phyloP scores from a whole-genome alignment of 345 rosid species.

The Nephelium lappaceum region DNA sequence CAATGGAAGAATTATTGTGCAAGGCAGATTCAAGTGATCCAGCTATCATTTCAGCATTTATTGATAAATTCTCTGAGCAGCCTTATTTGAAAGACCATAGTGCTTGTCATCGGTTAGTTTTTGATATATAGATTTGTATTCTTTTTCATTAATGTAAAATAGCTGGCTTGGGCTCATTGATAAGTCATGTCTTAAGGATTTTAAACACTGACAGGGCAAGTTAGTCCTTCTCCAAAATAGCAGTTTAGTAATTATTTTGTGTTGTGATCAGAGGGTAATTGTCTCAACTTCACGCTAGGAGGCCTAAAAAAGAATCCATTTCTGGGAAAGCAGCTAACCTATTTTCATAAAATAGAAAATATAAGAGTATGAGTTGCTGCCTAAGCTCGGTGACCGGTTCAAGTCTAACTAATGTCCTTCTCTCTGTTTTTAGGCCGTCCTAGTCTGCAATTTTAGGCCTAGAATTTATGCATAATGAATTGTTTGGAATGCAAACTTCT shows the following conservation, averaged over 20 bases:
- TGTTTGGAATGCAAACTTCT: not conserved
- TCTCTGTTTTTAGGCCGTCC: not conserved
- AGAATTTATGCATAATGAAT: not conserved
- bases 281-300: not conserved
- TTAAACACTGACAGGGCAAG: not conserved
- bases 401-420: not conserved
- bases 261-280: not conserved
- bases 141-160: not conserved
- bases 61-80: conserved; percentile 53
- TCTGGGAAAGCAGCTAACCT: not conserved
- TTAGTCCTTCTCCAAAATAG: not conserved
- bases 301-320: not conserved
- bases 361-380: not conserved
- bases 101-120: conserved; percentile 59
- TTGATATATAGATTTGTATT: not conserved
- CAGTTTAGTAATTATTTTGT: not conserved
- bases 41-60: conserved; percentile 49
- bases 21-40: conserved; percentile 53
- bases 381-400: not conserved
- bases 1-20: conserved; percentile 61
- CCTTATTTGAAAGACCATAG: conserved; percentile 65
- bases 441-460: not conserved
- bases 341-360: not conserved
- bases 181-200: not conserved
- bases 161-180: not conserved